Conservation (phyloP, 305 asterid genomes). For the Fraxinus floribunda region DNA sequence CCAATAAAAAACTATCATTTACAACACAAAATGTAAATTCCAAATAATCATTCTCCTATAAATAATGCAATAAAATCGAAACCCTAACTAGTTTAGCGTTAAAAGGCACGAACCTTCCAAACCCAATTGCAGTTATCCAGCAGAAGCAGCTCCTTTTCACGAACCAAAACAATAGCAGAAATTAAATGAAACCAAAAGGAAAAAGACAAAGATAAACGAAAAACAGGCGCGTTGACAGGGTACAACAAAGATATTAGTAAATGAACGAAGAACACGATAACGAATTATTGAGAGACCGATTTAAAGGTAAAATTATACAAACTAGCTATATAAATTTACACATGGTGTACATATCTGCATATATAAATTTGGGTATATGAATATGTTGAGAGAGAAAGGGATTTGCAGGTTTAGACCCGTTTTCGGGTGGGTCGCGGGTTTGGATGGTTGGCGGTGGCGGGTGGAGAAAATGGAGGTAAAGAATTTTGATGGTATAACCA, state of each 20-base stretch:
- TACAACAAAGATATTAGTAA: slow-evolving; percentile 20
- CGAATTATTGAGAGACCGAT: neutral
- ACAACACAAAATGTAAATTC: slow-evolving; percentile 7
- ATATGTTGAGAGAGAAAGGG: neutral
- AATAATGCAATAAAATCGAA: slow-evolving; percentile 22
- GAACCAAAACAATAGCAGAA: slow-evolving; percentile 23
- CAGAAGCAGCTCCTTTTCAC: neutral
- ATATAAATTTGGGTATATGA: neutral
- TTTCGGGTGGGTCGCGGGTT: neutral
- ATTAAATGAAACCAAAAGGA: slow-evolving; percentile 19
- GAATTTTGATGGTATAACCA: neutral
- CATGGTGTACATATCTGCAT: neutral
- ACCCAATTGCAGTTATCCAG: slow-evolving; percentile 24
- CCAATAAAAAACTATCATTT: slow-evolving; percentile 12
- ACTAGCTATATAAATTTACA: neutral
- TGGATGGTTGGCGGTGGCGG: neutral
- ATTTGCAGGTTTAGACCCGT: neutral
- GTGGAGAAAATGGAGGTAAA: neutral
- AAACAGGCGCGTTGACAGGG: slow-evolving; percentile 22
- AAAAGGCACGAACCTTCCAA: slow-evolving; percentile 29
- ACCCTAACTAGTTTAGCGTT: slow-evolving; percentile 34
- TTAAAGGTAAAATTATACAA: slow-evolving; percentile 8
- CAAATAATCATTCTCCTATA: neutral
- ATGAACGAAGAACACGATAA: neutral
- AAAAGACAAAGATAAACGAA: slow-evolving; percentile 4